These are phyloP conservation scores for Incumbomyces delicatus DNA, from an alignment of 2,329 filamentous ascomycete species.

Conservation along the genomic window DNA sequence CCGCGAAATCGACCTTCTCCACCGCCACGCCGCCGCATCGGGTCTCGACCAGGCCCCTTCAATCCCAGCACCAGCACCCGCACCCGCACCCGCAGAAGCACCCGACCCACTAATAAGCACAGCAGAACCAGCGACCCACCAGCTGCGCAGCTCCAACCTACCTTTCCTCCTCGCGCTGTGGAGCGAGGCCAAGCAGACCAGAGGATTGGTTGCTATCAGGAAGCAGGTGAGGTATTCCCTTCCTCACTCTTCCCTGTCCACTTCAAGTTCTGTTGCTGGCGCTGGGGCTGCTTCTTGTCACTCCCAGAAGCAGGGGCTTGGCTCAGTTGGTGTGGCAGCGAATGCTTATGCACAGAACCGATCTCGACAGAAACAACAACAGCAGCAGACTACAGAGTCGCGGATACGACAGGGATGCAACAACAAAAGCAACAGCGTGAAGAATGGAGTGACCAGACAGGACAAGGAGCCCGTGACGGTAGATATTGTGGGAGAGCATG, in stretches of 20 bases:
- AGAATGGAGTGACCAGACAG: background rate
- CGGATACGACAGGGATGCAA: no score
- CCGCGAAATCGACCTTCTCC: background rate
- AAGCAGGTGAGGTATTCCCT: constrained; percentile 34
- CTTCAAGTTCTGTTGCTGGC: no score
- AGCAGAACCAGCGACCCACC: constrained; percentile 30
- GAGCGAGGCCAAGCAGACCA: constrained; percentile 49
- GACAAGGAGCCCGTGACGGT: constrained; percentile 45
- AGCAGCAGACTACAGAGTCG: no score
- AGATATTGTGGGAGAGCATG: constrained; percentile 55
- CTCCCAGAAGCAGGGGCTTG: no score
- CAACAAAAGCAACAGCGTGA: no score
- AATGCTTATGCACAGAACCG: no score
- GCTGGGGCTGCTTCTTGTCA: no score
- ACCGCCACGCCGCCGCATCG: background rate
- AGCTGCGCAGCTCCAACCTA: constrained; percentile 55
- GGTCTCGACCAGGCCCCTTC: background rate
- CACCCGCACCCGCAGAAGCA: background rate
- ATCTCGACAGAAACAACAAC: no score
- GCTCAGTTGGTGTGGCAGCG: no score
- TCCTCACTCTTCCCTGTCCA: no score
- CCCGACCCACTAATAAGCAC: background rate
- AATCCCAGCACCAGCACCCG: background rate
- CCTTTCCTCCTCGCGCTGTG: constrained; percentile 57
- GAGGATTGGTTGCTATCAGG: constrained; percentile 47